Evolutionary conservation across 148 eudicot species (phyloP).

Genomic region (Simmondsia chinensis): DNA sequence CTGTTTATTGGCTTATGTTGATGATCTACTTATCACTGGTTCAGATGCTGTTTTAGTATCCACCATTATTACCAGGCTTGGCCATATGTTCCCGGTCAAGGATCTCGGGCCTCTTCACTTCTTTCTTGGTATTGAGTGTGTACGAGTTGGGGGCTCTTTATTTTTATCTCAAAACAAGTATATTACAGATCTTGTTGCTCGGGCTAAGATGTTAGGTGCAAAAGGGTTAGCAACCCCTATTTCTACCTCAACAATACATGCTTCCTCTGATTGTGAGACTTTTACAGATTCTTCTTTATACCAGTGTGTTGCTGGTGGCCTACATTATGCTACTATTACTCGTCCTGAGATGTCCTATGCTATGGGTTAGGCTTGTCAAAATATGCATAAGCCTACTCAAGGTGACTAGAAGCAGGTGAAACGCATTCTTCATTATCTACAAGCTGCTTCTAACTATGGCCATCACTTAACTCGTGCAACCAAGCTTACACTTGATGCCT

Average conservation of each 20-base stretch:
- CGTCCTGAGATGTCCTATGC: not conserved
- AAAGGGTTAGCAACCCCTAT: not conserved
- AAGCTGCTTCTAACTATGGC: not conserved
- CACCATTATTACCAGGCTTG: not conserved
- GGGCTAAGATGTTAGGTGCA: not conserved
- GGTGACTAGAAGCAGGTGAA: too few species aligned
- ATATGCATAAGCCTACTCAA: not conserved
- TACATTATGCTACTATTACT: too few species aligned
- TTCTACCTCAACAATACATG: not conserved
- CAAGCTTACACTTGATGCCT: not conserved
- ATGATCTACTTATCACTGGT: too few species aligned
- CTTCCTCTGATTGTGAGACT: not conserved
- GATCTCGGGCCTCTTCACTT: not conserved
- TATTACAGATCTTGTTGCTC: not conserved
- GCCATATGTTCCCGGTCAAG: not conserved
- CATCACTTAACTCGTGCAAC: not conserved
- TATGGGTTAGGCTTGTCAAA: not conserved
- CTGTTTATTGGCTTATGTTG: too few species aligned
- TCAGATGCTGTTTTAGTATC: not conserved
- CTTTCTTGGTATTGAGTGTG: not conserved
- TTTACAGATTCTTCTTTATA: not conserved
- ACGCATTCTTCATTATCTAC: constrained; percentile 4
- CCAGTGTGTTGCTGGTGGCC: too few species aligned
- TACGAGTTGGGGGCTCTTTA: not conserved
- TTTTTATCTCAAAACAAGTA: constrained; percentile 2